These are phyloP conservation scores for Nicotiana benthamiana DNA, from an alignment of 257 asterid species.

Conservation along the genomic window DNA sequence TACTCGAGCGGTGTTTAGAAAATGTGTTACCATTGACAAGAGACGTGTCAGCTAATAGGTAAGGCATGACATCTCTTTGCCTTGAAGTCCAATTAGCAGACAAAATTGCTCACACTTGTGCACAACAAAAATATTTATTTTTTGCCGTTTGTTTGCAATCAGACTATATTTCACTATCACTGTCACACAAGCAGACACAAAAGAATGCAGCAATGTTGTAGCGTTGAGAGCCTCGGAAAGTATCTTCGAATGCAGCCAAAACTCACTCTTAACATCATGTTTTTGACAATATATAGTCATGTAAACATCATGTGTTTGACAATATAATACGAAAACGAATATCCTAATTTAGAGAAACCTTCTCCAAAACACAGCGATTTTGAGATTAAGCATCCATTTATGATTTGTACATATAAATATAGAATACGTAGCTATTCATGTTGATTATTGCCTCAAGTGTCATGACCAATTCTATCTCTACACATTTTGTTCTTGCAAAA, in stretches of 20 bases:
- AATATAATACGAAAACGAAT: too few relatives aligned
- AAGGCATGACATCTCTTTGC: not conserved
- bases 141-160: not conserved
- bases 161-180: not conserved
- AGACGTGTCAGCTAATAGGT: not conserved
- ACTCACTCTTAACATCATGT: not conserved
- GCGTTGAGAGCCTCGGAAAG: not conserved
- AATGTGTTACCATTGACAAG: not conserved
- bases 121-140: not conserved
- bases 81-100: not conserved
- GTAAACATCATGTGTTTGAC: too few relatives aligned
- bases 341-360: too few relatives aligned
- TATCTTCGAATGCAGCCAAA: not conserved
- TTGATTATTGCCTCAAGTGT: too few relatives aligned
- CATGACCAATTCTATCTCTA: too few relatives aligned
- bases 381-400: not conserved
- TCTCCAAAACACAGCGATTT: not conserved
- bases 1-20: not conserved
- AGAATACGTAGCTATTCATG: too few relatives aligned
- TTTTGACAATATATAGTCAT: too few relatives aligned
- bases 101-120: constrained; percentile 4
- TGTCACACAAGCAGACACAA: not conserved
- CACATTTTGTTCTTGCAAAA: too few relatives aligned
- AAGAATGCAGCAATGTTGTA: not conserved
- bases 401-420: too few relatives aligned